Base-by-base conservation (phyloP, 2,329 filamentous ascomycete species). In the Fusarium praegraminearum region DNA sequence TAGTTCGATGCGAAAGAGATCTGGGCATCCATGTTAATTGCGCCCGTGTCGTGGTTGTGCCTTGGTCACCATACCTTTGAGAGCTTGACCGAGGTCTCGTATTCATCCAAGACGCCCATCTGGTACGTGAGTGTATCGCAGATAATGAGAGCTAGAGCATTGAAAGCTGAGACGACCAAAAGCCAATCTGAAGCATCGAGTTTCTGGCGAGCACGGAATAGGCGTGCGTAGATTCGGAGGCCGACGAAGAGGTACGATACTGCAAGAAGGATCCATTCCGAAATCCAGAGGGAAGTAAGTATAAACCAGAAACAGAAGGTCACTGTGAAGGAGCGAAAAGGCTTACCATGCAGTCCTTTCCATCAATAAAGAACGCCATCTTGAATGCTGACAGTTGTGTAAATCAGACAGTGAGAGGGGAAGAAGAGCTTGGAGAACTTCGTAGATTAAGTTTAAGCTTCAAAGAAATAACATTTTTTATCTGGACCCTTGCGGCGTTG, bases 1-100 rank as follows among this genome's bases (percentile, higher is more conserved):
- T 79, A 79, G 67, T 79, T 79, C 40, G 78, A 79, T 0, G 77
- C 73, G 20, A 79, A 79, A 2, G 75, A 77, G 33, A 79, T 78
- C 76, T 78, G 1, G 3, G 11, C 15, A 1, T 4, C 5, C 0
- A 12, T 13, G 41, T 70, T 20, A 70, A 50, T 28, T 9, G 13
- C 18, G 13, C 22, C 12, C 1, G 5, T 3, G n/a, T 22, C 2
- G 1, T 11, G 2, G 7, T 7, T 30, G 5, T 26, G 15, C 33
- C 4, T 16, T 3, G 11, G 18, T 2, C 1, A 6, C 0, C 7
- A 41, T 65, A 72, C 77, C 72, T 79, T 79, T 13, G 78, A 79
- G 1, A 79, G 64, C 16, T 22, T 56, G 11, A 78, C 78, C 0
- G 77, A 79, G 0, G 77, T 60, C 35, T 67, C 67, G 52, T 73